Conservation (phyloP, 495 filamentous ascomycete genomes). For the Articulospora tetracladia region DNA sequence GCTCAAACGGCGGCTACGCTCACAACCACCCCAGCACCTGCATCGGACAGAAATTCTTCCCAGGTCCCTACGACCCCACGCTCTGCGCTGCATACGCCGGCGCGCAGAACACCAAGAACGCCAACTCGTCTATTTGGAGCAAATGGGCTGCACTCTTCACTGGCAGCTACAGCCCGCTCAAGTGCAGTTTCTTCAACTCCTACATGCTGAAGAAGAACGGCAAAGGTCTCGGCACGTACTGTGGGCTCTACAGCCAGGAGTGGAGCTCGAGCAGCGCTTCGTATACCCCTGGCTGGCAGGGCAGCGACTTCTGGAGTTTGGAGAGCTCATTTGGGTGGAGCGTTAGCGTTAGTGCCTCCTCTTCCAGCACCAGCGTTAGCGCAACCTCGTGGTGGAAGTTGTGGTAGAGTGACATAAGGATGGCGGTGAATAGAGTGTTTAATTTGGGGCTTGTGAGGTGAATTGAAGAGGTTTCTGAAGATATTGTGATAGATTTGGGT, state of each 20-base stretch:
- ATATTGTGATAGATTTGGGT: no score
- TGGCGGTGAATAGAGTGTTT: no score
- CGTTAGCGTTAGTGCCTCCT: no score
- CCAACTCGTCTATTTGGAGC: neutral
- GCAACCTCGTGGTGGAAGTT: no score
- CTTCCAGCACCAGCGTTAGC: no score
- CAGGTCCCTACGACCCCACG: slow-evolving; percentile 33
- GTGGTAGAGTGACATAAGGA: no score
- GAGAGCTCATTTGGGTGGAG: slow-evolving; percentile 12
- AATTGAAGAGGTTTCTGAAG: no score
- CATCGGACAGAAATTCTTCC: slow-evolving; percentile 39
- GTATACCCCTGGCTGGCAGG: slow-evolving; percentile 14
- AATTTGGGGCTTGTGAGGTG: no score
- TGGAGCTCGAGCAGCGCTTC: slow-evolving; percentile 24
- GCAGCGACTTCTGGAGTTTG: slow-evolving; percentile 3
- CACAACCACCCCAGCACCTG: slow-evolving; percentile 30
- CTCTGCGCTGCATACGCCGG: slow-evolving; percentile 38
- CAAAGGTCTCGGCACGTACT: slow-evolving; percentile 25
- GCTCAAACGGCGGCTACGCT: slow-evolving; percentile 34
- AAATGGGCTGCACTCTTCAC: neutral
- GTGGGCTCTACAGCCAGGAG: slow-evolving; percentile 24
- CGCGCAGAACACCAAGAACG: slow-evolving; percentile 30
- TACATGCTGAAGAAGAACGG: slow-evolving; percentile 42
- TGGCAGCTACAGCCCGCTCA: slow-evolving; percentile 29
- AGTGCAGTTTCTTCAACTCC: slow-evolving; percentile 45